Base-by-base conservation (phyloP, 2,329 filamentous ascomycete species). In the Aspergillus tubingensis region DNA sequence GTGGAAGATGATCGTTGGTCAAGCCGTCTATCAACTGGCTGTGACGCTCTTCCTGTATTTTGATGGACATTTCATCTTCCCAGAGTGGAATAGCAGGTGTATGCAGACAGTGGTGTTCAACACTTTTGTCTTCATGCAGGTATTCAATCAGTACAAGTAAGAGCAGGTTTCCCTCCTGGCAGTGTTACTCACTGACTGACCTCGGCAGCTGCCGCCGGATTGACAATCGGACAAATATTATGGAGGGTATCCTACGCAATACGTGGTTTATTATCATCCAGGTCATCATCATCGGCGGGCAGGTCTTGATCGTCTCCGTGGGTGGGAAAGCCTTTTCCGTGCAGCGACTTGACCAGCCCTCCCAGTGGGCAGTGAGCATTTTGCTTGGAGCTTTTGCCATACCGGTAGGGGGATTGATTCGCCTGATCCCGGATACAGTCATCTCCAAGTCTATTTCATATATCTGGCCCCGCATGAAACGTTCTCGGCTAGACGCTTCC, bases 221-320 rank as follows among this genome's bases (percentile, higher is more conserved):
- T 44, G 78, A 80, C 58, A 79, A 79, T 60, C 68, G 72, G 21
- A 65, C 80, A 58, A 80, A 80, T 58, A 78, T 80, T 44, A 73
- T 80, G 57, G 78, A 80, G 58, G 78, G 78, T 11, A 67, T 80
- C 21, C 67, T 71, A 47, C 70, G 70, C 52, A 81, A 81, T 59
- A 70, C 65, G 17, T 81, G 78, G 75, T 81, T 80, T 64, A 81
- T 90, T 36, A 81, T 79, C 4, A 90, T 91, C 41, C 84, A 89
- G 68, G 70, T 82, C 25, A 81, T 90, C 68, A 91, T 90, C 68
- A 79, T 90, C 44, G 86, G 82, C 13, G 89, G 88, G 7, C 89
- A 91, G 69, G 81, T 88, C 19, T 72, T 90, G 74, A 91, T 91
- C 69, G 81, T 91, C 60, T 89, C 89, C 67, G 82, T 90, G 60